A percentile compares a stretch with the other conserved stretches of the same genome.
Conservation (phyloP, 2,329 filamentous ascomycete genomes). For the Peltaster fructicola region DNA sequence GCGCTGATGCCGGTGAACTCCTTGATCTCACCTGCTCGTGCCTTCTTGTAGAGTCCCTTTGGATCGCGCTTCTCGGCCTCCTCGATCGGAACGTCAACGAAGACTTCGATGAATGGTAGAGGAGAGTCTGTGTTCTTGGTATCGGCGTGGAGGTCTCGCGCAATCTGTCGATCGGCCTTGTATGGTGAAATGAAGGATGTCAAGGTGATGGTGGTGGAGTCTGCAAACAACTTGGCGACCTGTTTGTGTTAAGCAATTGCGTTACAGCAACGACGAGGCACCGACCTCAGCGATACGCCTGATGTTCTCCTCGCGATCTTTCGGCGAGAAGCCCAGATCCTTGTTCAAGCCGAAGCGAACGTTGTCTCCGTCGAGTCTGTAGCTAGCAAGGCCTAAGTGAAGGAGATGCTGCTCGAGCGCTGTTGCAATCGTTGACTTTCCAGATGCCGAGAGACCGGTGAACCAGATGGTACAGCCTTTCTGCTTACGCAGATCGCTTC, state of each 20-base stretch:
- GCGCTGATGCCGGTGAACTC: constrained; percentile 93
- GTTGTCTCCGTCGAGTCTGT: constrained; percentile 95
- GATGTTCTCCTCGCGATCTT: constrained; percentile 95
- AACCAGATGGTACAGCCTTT: constrained; percentile 93
- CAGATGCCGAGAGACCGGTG: constrained; percentile 86
- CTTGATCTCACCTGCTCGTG: constrained; percentile 79
- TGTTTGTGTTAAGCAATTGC: constrained; percentile 12
- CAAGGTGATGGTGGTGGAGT: constrained; percentile 70
- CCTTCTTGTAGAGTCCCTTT: constrained; percentile 97
- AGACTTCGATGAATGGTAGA: constrained; percentile 85
- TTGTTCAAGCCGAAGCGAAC: constrained; percentile 96
- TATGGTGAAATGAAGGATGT: constrained; percentile 97
- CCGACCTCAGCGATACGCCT: constrained; percentile 68
- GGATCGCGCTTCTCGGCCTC: constrained; percentile 90
- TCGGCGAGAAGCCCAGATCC: constrained; percentile 85
- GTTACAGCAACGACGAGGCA: not conserved
- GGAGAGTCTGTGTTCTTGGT: constrained; percentile 38
- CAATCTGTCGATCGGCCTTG: constrained; percentile 65
- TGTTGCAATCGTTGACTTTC: constrained; percentile 92
- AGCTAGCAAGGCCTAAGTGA: constrained; percentile 64
- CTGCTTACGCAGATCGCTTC: constrained; percentile 59
- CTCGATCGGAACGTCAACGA: constrained; percentile 76
- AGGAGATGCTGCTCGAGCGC: constrained; percentile 94
- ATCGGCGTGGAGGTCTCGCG: constrained; percentile 59
- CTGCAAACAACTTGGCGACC: constrained; percentile 93